Conservation (phyloP, 441 rosid species). For the Daphne laureola region DNA sequence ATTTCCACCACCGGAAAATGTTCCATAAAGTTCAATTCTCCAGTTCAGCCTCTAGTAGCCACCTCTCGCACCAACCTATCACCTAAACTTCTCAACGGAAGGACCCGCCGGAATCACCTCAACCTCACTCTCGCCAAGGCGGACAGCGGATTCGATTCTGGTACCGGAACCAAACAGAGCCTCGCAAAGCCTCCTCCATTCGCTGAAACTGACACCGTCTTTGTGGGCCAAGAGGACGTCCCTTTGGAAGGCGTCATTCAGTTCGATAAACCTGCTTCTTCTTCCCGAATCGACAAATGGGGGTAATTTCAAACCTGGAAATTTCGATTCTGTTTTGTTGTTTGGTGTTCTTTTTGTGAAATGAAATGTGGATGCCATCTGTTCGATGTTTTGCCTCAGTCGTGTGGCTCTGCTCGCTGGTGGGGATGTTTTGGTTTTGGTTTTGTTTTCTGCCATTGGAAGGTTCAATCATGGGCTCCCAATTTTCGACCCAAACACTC, state of each 20-base stretch:
- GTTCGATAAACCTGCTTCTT: slow-evolving; percentile 56
- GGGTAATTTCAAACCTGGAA: slow-evolving; percentile 29
- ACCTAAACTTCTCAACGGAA: slow-evolving; percentile 9
- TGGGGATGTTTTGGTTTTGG: slow-evolving; percentile 76
- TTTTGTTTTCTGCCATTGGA: slow-evolving; percentile 76
- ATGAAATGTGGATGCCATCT: not conserved
- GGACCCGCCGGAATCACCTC: slow-evolving; percentile 14
- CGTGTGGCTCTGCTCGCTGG: slow-evolving; percentile 80
- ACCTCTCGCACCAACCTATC: slow-evolving; percentile 14
- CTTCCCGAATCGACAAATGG: slow-evolving; percentile 59
- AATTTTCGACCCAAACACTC: slow-evolving; percentile 50
- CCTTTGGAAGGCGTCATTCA: slow-evolving; percentile 91
- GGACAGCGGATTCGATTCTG: slow-evolving; percentile 47
- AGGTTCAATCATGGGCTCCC: slow-evolving; percentile 84
- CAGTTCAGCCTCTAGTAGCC: slow-evolving; percentile 21
- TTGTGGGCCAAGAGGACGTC: slow-evolving; percentile 55
- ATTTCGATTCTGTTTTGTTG: not conserved
- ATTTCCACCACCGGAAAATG: slow-evolving; percentile 24
- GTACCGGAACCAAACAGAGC: slow-evolving; percentile 27
- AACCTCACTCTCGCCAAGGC: slow-evolving; percentile 45
- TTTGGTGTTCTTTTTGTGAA: not conserved
- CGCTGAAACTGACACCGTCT: slow-evolving; percentile 29
- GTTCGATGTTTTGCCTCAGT: slow-evolving; percentile 21
- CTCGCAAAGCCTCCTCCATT: slow-evolving; percentile 24
- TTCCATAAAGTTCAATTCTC: slow-evolving; percentile 17